These are phyloP conservation scores for Kwoniella europaea DNA, from an alignment of 768 basidiomycete genomes.

Conservation along the genomic window DNA sequence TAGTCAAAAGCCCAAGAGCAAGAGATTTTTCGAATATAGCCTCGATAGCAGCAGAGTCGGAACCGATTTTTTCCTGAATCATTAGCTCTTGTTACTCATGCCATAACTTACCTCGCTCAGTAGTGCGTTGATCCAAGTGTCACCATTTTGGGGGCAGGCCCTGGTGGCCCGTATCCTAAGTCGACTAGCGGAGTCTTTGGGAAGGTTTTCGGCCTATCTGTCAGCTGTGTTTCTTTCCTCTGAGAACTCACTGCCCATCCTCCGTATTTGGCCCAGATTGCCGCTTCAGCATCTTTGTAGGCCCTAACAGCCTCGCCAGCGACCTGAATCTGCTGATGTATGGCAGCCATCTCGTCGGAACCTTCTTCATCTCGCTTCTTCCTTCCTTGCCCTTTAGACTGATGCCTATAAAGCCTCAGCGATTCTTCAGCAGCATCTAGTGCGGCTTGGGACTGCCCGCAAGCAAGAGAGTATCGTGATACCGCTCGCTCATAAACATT, in stretches of 20 bases:
- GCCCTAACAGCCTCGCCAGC: constrained; percentile 21
- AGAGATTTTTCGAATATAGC: constrained; percentile 34
- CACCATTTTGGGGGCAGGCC: constrained; percentile 49
- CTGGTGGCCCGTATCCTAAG: constrained; percentile 31
- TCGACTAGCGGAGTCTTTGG: constrained; percentile 12
- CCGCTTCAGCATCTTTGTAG: constrained; percentile 48
- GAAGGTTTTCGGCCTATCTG: constrained; percentile 14
- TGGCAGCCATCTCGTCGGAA: constrained; percentile 6
- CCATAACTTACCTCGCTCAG: constrained; percentile 34
- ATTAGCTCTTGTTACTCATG: constrained; percentile 3
- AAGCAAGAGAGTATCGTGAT: constrained; percentile 22
- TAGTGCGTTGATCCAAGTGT: constrained; percentile 38
- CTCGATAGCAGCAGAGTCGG: constrained; percentile 11
- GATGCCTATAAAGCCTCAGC: neutral
- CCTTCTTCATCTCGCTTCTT: constrained; percentile 10
- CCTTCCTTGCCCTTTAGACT: constrained; percentile 13
- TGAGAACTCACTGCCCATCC: constrained; percentile 39
- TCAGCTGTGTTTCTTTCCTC: neutral
- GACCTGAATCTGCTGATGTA: constrained; percentile 6
- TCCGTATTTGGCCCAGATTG: constrained; percentile 46
- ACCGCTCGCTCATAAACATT: constrained; percentile 44
- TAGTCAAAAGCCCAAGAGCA: constrained; percentile 34
- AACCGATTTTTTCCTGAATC: constrained; percentile 28
- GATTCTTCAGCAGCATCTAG: constrained; percentile 10
- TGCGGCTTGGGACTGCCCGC: neutral